Evolutionary conservation across 1,139 yeast genomes (phyloP).

Genomic region (Scheffersomyces cryptocercus): DNA sequence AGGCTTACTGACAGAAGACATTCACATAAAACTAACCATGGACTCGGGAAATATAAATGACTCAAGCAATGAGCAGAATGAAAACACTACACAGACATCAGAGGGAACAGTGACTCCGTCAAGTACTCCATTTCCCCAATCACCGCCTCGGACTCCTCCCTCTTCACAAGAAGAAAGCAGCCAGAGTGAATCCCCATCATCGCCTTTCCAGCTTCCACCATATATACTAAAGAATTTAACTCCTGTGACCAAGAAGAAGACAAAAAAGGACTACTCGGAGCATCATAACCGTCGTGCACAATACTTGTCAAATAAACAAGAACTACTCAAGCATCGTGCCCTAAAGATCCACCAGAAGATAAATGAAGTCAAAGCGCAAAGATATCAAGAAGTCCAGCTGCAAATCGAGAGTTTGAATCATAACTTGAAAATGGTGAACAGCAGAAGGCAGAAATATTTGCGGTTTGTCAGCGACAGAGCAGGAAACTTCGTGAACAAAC

Average conservation of each 20-base stretch:
- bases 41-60: not conserved
- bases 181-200: not conserved
- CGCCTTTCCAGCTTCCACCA: slow-evolving; percentile 15
- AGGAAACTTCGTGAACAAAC: not conserved
- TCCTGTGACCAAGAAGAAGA: slow-evolving; percentile 12
- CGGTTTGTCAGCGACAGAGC: slow-evolving; percentile 17
- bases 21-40: not conserved
- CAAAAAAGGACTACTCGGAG: slow-evolving; percentile 2
- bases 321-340: not conserved
- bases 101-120: not conserved
- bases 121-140: not conserved
- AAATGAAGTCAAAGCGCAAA: not conserved
- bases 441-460: slow-evolving; percentile 18
- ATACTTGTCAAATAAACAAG: not conserved
- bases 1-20: no score
- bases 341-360: not conserved
- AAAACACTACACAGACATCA: not conserved
- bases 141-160: slow-evolving; percentile 4
- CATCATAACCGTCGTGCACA: not conserved
- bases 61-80: not conserved
- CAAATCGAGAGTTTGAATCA: slow-evolving; percentile 8
- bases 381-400: not conserved
- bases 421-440: slow-evolving; percentile 15
- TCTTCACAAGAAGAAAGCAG: slow-evolving; percentile 3
- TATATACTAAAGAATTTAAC: slow-evolving; percentile 20